Conservation (phyloP, 148 eudicot species). For the Diospyros lotus region DNA sequence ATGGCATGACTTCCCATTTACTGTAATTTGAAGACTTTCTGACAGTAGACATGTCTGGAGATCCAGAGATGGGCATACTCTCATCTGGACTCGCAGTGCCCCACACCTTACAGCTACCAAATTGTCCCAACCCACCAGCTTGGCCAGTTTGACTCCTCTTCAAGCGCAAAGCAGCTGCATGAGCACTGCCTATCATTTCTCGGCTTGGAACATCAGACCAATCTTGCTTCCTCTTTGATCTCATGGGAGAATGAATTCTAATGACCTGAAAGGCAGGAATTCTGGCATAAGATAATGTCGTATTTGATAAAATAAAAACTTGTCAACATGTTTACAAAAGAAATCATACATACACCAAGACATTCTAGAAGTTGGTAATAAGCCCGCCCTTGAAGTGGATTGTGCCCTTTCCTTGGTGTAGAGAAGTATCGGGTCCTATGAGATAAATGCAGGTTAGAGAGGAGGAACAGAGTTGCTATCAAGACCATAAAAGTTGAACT, state of each 20-base stretch:
- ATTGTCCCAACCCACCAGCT: slow-evolving; percentile 63
- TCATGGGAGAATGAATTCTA: slow-evolving; percentile 97
- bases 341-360: slow-evolving; percentile 63
- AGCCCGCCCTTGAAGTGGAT: slow-evolving; percentile 99
- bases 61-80: slow-evolving; percentile 73
- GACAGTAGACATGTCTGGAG: slow-evolving; percentile 58
- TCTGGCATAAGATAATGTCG: background rate
- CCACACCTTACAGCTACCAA: slow-evolving; percentile 95
- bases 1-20: slow-evolving; percentile 87
- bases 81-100: slow-evolving; percentile 49
- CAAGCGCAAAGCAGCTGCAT: slow-evolving; percentile 67
- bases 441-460: slow-evolving; percentile 6
- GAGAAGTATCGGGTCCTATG: slow-evolving; percentile 96
- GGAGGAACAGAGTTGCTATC: background rate
- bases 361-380: slow-evolving; percentile 99
- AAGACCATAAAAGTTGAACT: background rate
- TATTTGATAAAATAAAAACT: background rate
- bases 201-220: slow-evolving; percentile 89
- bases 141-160: slow-evolving; percentile 50
- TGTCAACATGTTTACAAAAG: background rate
- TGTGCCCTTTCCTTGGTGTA: slow-evolving; percentile 89
- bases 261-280: slow-evolving; percentile 50
- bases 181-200: slow-evolving; percentile 73
- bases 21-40: slow-evolving; percentile 74
- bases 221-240: slow-evolving; percentile 74